These are phyloP conservation scores for Luvunga scandens DNA, from an alignment of 345 rosid species.

Conservation along the genomic window DNA sequence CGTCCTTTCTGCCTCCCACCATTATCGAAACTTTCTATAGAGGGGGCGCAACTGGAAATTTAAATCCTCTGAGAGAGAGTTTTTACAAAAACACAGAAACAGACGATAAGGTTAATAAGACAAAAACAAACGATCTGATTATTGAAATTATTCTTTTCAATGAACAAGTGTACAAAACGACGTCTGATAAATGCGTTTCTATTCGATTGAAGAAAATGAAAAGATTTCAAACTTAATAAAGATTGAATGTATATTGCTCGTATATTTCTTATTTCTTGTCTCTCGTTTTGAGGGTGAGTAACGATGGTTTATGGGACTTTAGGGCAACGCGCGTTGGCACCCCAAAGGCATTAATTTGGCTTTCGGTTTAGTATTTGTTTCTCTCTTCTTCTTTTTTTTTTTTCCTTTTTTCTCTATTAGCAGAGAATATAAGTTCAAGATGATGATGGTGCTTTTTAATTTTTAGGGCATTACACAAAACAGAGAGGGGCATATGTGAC, in stretches of 20 bases:
- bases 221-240: no score
- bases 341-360: neutral
- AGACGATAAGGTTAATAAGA: neutral
- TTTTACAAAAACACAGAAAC: neutral
- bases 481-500: neutral
- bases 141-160: no score
- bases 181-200: neutral
- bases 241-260: no score
- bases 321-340: neutral
- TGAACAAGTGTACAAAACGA: neutral
- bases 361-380: neutral
- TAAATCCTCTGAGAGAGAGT: neutral
- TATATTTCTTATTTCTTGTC: neutral
- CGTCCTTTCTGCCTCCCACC: slow-evolving; percentile 43
- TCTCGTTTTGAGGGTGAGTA: neutral
- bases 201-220: neutral
- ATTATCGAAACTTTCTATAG: slow-evolving; percentile 3
- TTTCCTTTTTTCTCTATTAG: neutral
- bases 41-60: neutral
- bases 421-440: neutral
- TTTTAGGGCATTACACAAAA: neutral
- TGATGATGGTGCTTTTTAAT: neutral
- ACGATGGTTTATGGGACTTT: neutral
- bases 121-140: neutral
- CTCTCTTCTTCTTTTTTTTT: neutral